Percentiles rank a stretch among this genome's conserved stretches.
These are phyloP conservation scores for Colletotrichum chrysophilum DNA, from an alignment of 2,329 filamentous ascomycete genomes.

Conservation along the genomic window DNA sequence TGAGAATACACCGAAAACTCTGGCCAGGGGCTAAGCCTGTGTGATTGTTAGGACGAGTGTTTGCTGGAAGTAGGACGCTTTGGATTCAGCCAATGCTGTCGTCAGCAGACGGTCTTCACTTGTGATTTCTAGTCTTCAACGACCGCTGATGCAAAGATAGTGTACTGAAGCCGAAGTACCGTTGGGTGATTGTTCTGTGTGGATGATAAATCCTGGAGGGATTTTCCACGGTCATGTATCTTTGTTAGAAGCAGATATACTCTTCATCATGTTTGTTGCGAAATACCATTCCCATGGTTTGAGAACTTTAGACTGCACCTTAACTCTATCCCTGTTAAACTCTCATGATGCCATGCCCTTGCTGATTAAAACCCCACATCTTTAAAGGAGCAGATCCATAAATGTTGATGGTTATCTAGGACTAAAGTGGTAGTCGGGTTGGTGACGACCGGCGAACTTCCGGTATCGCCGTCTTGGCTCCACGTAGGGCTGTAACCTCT, in stretches of 20 bases:
- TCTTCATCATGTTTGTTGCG: accelerated
- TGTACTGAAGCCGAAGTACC: accelerated
- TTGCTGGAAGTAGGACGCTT: neutral
- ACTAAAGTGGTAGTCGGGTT: neutral
- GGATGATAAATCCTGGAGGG: accelerated
- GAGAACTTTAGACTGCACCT: neutral
- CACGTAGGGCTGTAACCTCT: neutral
- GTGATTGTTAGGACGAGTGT: neutral
- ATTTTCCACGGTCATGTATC: neutral
- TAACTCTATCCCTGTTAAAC: neutral
- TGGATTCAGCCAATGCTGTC: neutral
- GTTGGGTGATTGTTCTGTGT: no score
- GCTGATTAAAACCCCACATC: neutral
- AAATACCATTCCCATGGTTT: neutral
- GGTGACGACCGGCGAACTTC: neutral
- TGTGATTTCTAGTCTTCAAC: neutral
- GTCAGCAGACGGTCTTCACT: neutral
- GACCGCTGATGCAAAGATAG: neutral
- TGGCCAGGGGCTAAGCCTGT: neutral
- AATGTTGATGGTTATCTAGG: neutral
- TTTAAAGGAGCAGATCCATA: neutral
- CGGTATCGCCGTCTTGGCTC: neutral
- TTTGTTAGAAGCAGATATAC: neutral
- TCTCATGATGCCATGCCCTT: neutral
- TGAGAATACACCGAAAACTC: neutral